Evolutionary conservation across 208 protist species (phyloP).

Genomic region (Leishmania amazonensis): DNA sequence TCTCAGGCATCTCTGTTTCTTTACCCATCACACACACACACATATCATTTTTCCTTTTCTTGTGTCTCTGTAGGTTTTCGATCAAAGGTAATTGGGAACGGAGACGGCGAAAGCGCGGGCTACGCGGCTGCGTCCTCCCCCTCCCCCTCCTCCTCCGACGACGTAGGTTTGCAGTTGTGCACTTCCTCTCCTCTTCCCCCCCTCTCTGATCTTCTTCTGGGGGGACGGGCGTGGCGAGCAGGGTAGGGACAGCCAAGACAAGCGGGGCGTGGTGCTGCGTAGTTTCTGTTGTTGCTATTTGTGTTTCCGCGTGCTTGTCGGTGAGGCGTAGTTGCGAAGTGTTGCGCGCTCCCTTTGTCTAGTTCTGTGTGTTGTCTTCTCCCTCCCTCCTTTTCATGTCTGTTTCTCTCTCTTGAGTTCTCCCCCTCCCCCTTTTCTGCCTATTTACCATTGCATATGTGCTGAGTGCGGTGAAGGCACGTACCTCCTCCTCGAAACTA

Average conservation of each 20-base stretch:
- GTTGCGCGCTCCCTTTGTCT: background rate
- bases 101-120: background rate
- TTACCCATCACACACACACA: background rate
- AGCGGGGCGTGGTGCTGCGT: background rate
- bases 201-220: background rate
- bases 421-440: background rate
- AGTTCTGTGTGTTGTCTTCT: background rate
- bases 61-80: background rate
- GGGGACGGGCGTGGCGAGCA: background rate
- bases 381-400: background rate
- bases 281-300: background rate
- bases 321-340: background rate
- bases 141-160: background rate
- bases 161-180: background rate
- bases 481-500: background rate
- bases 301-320: background rate
- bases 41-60: background rate
- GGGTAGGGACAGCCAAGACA: background rate
- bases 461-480: background rate
- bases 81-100: background rate
- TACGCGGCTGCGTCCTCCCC: background rate
- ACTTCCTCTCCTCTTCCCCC: background rate
- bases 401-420: background rate
- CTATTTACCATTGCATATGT: background rate
- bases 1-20: background rate